Conservation (phyloP, 345 rosid species). For the Hibiscus syriacus region DNA sequence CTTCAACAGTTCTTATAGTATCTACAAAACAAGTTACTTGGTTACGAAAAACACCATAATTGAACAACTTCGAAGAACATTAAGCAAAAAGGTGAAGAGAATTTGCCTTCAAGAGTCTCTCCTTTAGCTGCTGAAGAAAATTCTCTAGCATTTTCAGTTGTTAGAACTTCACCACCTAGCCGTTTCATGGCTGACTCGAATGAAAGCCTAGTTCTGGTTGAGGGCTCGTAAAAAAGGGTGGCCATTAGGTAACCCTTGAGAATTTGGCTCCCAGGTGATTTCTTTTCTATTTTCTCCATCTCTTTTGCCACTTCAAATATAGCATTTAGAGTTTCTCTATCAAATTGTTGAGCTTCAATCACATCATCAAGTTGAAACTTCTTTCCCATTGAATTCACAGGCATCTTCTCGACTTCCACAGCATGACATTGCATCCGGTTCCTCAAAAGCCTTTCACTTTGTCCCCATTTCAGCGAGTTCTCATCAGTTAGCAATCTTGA, state of each 20-base stretch:
- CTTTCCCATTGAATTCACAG: conserved; percentile 25
- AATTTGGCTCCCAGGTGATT: conserved; percentile 65
- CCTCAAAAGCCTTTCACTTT: conserved; percentile 7
- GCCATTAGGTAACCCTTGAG: conserved; percentile 93
- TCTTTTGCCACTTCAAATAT: conserved; percentile 77
- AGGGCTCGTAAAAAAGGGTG: conserved; percentile 92
- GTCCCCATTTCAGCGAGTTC: conserved; percentile 21
- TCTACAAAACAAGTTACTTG: conserved; percentile 44
- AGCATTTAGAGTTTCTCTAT: conserved; percentile 62
- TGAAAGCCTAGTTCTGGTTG: conserved; percentile 92
- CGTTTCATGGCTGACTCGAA: conserved; percentile 97
- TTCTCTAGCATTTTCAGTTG: conserved; percentile 91
- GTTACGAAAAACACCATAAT: conserved; percentile 1
- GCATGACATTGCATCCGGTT: conserved; percentile 32
- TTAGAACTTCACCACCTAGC: conserved; percentile 89
- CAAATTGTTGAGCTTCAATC: conserved; percentile 91
- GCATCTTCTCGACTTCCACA: conserved; percentile 23
- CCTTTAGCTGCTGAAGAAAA: conserved; percentile 97
- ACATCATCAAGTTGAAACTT: conserved; percentile 80
- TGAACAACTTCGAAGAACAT: neutral
- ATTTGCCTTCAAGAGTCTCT: conserved; percentile 90
- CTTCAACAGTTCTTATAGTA: conserved; percentile 87
- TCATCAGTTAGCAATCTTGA: conserved; percentile 13
- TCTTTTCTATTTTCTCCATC: conserved; percentile 77
- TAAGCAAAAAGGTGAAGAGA: neutral